Percentiles rank a stretch among this genome's conserved stretches.
phyloP scores from a whole-genome alignment of 225 moss, liverwort and hornwort genomes.

The Asterella californica region DNA sequence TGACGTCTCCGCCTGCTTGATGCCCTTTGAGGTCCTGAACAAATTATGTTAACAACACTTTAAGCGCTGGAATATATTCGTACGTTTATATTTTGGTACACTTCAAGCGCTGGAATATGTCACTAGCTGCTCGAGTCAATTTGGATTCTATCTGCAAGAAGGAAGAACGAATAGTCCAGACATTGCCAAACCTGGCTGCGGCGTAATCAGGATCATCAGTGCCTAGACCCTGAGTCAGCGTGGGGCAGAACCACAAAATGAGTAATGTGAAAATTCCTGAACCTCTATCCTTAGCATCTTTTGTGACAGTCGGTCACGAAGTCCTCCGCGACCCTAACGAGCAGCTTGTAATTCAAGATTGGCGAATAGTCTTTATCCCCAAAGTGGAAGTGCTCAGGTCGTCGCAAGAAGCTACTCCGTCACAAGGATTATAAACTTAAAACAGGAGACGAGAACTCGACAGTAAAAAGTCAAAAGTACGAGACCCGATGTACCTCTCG shows the following conservation, averaged over 20 bases:
- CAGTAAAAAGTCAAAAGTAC: no score
- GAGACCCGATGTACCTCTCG: no score
- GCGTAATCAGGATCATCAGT: not conserved
- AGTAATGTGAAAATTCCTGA: not conserved
- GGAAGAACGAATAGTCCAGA: not conserved
- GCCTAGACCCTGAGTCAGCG: not conserved
- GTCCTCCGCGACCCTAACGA: not conserved
- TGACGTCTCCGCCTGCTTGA: constrained; percentile 32
- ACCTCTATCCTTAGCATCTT: not conserved
- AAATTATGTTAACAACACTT: not conserved
- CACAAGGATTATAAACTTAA: no score
- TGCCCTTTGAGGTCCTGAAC: constrained; percentile 17
- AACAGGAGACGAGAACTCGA: not conserved
- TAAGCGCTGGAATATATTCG: not conserved
- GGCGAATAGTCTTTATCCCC: no score
- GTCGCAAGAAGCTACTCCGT: no score
- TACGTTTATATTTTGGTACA: no score
- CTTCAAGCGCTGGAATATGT: not conserved
- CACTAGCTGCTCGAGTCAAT: not conserved
- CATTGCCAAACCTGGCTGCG: not conserved
- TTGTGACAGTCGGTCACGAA: not conserved
- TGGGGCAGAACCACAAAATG: not conserved
- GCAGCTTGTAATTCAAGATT: not conserved
- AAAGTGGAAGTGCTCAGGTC: not conserved
- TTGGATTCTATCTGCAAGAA: not conserved